Percentiles rank a stretch among this genome's conserved stretches.
These are phyloP conservation scores for Picea abies DNA, from an alignment of 83 land plant species.

Conservation along the genomic window DNA sequence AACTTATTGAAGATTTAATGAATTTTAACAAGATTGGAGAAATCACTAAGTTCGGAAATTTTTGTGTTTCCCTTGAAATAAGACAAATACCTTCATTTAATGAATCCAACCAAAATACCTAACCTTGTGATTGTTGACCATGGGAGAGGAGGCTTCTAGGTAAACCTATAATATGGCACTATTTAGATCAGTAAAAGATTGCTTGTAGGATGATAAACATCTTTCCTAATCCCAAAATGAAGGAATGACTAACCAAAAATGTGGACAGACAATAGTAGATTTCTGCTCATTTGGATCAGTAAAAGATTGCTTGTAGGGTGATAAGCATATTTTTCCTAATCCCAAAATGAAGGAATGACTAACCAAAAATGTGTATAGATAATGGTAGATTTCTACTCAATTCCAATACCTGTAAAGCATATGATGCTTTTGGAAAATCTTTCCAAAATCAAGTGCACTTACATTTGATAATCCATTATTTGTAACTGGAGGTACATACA, in stretches of 20 bases:
- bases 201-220: neutral
- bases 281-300: neutral
- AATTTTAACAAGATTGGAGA: neutral
- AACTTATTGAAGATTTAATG: neutral
- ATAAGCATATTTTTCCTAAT: neutral
- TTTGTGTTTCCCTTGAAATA: neutral
- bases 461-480: slow-evolving; percentile 42
- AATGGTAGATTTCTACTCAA: neutral
- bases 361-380: neutral
- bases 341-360: neutral
- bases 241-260: neutral
- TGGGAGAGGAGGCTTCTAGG: too few species aligned
- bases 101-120: too few species aligned
- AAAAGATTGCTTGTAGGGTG: neutral
- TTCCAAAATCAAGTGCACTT: slow-evolving; percentile 85
- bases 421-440: slow-evolving; percentile 89
- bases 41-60: too few species aligned
- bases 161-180: neutral
- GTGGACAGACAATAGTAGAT: neutral
- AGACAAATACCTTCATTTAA: neutral
- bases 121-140: slow-evolving; percentile 50
- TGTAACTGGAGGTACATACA: slow-evolving; percentile 74
- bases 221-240: neutral
- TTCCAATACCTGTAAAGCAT: slow-evolving; percentile 88
- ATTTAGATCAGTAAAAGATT: neutral